These are phyloP conservation scores for Trifolium dubium DNA, from an alignment of 306 rosid species.

Conservation along the genomic window DNA sequence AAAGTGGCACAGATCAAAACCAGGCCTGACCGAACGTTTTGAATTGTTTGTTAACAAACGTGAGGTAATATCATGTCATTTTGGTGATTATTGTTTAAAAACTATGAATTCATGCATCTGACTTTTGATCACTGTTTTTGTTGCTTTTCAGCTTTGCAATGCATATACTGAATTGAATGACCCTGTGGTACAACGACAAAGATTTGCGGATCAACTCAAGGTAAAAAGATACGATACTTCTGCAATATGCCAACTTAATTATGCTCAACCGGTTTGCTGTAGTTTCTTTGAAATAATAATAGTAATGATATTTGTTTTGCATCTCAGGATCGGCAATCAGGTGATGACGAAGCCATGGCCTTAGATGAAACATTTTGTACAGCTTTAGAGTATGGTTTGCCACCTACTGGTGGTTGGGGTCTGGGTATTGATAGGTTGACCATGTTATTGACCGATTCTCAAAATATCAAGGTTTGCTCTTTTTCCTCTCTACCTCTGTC, in stretches of 20 bases:
- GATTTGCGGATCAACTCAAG: conserved; percentile 94
- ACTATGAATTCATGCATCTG: background rate
- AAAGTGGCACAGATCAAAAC: conserved; percentile 87
- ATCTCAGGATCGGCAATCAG: conserved; percentile 84
- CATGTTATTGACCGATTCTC: conserved; percentile 85
- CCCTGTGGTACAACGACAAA: conserved; percentile 84
- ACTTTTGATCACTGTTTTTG: conserved; percentile 28
- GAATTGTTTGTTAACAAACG: conserved; percentile 83
- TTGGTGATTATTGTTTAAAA: background rate
- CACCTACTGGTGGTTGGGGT: conserved; percentile 98
- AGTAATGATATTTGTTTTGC: conserved; percentile 11
- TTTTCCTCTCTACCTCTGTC: conserved; percentile 19
- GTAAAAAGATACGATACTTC: conserved; percentile 45
- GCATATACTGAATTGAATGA: conserved; percentile 95
- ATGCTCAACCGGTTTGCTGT: background rate
- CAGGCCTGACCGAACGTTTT: conserved; percentile 86
- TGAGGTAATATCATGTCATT: conserved; percentile 56
- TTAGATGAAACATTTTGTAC: conserved; percentile 88
- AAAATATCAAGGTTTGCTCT: conserved; percentile 76
- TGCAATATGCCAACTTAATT: background rate
- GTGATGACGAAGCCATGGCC: conserved; percentile 97
- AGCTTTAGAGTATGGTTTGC: conserved; percentile 89
- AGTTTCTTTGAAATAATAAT: background rate
- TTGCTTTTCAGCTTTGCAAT: conserved; percentile 69
- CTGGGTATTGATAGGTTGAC: conserved; percentile 82